Conservation (phyloP, 805 yeast species). For the Myxozyma lipomycoides region DNA sequence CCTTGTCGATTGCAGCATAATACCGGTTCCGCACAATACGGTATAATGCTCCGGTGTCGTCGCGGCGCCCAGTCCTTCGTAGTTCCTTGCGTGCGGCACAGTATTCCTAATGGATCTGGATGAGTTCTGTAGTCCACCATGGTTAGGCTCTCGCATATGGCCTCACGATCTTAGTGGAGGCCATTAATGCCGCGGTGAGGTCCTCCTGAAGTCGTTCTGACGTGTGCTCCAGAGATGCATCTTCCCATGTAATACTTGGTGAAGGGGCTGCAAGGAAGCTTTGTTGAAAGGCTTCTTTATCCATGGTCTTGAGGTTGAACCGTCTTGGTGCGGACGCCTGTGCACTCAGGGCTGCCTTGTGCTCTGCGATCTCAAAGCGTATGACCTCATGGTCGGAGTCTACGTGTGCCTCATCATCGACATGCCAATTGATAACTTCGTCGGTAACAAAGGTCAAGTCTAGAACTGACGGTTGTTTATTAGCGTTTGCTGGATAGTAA, state of each 20-base stretch:
- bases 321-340: not conserved
- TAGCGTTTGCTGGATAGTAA: not conserved
- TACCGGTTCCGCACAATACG: not conserved
- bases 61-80: not conserved
- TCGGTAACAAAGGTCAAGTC: not conserved
- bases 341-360: not conserved
- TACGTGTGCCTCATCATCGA: not conserved
- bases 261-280: not conserved
- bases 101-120: not conserved
- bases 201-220: not conserved
- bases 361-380: not conserved
- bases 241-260: not conserved
- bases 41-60: not conserved
- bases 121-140: not conserved
- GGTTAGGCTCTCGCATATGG: not conserved
- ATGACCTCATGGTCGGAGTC: not conserved
- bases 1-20: not conserved
- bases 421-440: not conserved
- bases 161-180: not conserved
- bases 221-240: not conserved
- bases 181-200: not conserved
- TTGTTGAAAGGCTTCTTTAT: not conserved
- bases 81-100: not conserved
- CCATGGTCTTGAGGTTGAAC: not conserved
- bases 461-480: not conserved